A percentile compares a stretch with the other conserved stretches of the same genome.
Evolutionary conservation across 2,329 filamentous ascomycete genomes (phyloP).

Genomic region (Sporothrix curviconia): DNA sequence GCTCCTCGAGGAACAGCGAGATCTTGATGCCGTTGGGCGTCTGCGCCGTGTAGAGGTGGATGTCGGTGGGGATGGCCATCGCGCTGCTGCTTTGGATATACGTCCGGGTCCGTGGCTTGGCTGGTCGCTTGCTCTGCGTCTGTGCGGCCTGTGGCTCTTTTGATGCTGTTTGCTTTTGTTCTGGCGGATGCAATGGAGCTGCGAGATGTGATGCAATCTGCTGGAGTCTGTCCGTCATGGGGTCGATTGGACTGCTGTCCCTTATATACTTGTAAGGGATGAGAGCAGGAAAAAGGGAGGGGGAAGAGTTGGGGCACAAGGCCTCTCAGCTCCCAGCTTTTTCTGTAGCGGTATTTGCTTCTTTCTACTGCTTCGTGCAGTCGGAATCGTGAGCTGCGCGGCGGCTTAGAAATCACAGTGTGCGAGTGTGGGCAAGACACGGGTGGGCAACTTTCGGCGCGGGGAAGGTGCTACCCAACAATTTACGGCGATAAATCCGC

Average conservation of each 20-base stretch:
- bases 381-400: not conserved
- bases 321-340: not conserved
- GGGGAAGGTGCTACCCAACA: too few relatives aligned
- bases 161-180: not conserved
- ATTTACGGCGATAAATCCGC: too few relatives aligned
- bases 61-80: constrained; percentile 52
- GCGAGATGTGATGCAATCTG: not conserved
- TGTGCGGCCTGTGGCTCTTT: too few relatives aligned
- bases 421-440: too few relatives aligned
- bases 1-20: constrained; percentile 78
- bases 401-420: constrained; percentile 8
- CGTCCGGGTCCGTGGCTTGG: not conserved
- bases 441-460: too few relatives aligned
- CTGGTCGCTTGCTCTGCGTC: not conserved
- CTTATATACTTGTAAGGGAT: too few relatives aligned
- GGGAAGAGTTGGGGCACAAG: too few relatives aligned
- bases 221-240: not conserved
- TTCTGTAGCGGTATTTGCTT: not conserved
- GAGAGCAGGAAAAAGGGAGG: too few relatives aligned
- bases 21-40: constrained; percentile 91
- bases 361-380: too few relatives aligned
- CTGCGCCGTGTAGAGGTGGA: constrained; percentile 73
- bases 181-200: not conserved
- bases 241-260: not conserved
- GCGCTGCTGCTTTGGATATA: constrained; percentile 7